These are phyloP conservation scores for Gnaphalium uliginosum DNA, from an alignment of 129 eudicot genomes.

Conservation along the genomic window DNA sequence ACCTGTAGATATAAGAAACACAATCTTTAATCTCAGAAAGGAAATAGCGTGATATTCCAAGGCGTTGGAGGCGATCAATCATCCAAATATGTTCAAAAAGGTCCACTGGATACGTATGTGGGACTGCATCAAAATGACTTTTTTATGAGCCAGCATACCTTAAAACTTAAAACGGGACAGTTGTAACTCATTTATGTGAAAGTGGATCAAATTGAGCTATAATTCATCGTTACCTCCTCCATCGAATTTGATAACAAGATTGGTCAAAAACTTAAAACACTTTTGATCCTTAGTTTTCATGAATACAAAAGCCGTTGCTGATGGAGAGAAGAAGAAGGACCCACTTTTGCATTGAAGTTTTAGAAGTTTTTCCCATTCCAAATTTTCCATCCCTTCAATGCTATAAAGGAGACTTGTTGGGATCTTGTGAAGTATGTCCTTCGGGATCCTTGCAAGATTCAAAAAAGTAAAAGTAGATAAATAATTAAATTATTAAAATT, in stretches of 20 bases:
- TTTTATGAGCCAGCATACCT: no score
- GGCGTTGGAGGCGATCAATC: conserved; percentile 50
- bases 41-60: conserved; percentile 44
- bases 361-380: not conserved
- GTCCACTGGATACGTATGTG: conserved; percentile 56
- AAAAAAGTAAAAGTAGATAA: no score
- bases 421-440: not conserved
- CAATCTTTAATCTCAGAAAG: conserved; percentile 27
- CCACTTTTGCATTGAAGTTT: not conserved
- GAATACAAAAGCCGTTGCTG: not conserved
- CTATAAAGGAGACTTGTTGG: not conserved
- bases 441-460: not conserved
- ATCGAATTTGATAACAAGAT: not conserved
- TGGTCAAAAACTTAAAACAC: not conserved
- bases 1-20: conserved; percentile 37
- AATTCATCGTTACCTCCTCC: not conserved
- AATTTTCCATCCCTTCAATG: not conserved
- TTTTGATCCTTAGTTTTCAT: not conserved
- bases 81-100: conserved; percentile 54
- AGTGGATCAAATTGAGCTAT: not conserved
- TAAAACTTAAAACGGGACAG: no score
- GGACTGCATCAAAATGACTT: conserved; percentile 32
- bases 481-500: no score
- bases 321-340: not conserved
- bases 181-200: no score